Evolutionary conservation across 2,329 filamentous ascomycete species (phyloP).

Genomic region (Aphanoascus verrucosus): DNA sequence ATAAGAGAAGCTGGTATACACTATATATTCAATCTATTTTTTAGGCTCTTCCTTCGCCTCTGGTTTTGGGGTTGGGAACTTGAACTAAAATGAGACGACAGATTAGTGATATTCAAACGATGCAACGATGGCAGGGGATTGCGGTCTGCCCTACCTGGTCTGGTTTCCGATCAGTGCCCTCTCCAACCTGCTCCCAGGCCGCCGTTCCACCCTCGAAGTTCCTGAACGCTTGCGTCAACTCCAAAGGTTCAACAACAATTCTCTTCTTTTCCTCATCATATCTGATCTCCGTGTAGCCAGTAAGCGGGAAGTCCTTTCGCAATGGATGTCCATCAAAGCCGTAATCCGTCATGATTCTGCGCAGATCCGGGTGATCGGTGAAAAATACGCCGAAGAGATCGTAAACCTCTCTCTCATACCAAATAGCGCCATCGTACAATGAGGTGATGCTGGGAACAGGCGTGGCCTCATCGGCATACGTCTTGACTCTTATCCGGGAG

Average conservation of each 20-base stretch:
- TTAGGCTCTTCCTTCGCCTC: slow-evolving; percentile 86
- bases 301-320: slow-evolving; percentile 95
- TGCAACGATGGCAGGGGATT: neutral
- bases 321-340: slow-evolving; percentile 96
- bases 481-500: slow-evolving; percentile 93
- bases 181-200: slow-evolving; percentile 58
- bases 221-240: slow-evolving; percentile 95
- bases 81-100: slow-evolving; percentile 49
- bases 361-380: slow-evolving; percentile 82
- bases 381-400: slow-evolving; percentile 98
- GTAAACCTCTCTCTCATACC: slow-evolving; percentile 97
- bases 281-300: slow-evolving; percentile 93
- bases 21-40: slow-evolving; percentile 52
- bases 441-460: slow-evolving; percentile 79
- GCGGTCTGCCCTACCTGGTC: slow-evolving; percentile 45
- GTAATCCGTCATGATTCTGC: slow-evolving; percentile 98
- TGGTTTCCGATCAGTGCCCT: slow-evolving; percentile 67
- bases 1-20: slow-evolving; percentile 13
- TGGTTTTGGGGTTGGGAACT: slow-evolving; percentile 88
- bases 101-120: neutral
- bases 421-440: slow-evolving; percentile 91
- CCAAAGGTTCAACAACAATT: slow-evolving; percentile 93
- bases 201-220: slow-evolving; percentile 89
- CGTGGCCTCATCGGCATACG: slow-evolving; percentile 90
- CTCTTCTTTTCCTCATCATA: slow-evolving; percentile 99